A percentile compares a stretch with the other conserved stretches of the same genome.
phyloP scores from a whole-genome alignment of 2,329 filamentous ascomycete species.

The Orbilia blumenaviensis region DNA sequence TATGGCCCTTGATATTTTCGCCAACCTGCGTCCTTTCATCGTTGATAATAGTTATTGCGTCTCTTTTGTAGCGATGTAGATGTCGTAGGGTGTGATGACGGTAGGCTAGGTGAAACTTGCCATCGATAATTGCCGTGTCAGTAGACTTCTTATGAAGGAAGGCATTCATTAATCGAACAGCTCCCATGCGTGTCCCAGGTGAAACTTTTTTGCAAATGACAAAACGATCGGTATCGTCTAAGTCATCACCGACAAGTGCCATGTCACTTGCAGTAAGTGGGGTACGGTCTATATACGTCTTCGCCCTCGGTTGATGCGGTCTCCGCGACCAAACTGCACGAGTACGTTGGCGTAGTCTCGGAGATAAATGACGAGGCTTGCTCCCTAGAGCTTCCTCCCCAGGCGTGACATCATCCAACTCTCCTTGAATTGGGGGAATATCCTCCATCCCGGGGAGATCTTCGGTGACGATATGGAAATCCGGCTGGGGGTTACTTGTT shows the following conservation, averaged over 20 bases:
- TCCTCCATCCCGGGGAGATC: conserved; percentile 1
- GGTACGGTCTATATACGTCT: background rate
- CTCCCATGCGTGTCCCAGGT: background rate
- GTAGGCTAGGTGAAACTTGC: background rate
- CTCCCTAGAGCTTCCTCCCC: background rate
- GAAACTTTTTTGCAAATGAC: background rate
- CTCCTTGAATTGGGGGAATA: background rate
- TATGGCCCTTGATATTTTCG: conserved; percentile 27
- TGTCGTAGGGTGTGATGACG: conserved; percentile 20
- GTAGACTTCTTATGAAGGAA: background rate
- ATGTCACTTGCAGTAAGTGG: conserved; percentile 8
- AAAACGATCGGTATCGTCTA: background rate
- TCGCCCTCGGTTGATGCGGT: background rate
- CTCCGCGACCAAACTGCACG: background rate
- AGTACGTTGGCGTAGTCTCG: background rate
- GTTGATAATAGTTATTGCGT: conserved; percentile 34
- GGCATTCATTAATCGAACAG: background rate
- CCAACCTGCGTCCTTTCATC: background rate
- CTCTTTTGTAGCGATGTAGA: background rate
- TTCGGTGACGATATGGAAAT: background rate
- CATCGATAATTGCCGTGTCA: background rate
- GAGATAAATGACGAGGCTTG: background rate
- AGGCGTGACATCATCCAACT: background rate
- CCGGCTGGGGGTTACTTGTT: background rate
- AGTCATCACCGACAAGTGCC: background rate